Percentiles rank a stretch among this genome's conserved stretches.
phyloP scores from a whole-genome alignment of 345 rosid species.

The Arabis alpina region DNA sequence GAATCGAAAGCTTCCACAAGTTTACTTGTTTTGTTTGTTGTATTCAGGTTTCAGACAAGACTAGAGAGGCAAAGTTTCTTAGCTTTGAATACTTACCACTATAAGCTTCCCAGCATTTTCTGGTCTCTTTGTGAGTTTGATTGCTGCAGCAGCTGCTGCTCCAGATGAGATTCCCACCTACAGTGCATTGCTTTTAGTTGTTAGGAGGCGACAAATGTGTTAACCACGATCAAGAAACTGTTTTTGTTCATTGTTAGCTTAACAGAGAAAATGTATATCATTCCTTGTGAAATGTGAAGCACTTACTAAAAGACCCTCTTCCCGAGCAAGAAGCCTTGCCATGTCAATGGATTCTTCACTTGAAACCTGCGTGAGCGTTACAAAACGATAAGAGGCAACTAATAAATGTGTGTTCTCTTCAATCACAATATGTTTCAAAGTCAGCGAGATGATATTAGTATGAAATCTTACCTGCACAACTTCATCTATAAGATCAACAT shows the following conservation, averaged over 20 bases:
- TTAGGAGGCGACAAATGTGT: background rate
- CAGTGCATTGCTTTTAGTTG: background rate
- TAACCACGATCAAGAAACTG: background rate
- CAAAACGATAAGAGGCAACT: background rate
- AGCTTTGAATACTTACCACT: constrained; percentile 57
- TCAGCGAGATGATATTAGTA: background rate
- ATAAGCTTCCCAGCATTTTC: constrained; percentile 88
- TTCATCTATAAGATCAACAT: constrained; percentile 71
- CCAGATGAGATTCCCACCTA: constrained; percentile 72
- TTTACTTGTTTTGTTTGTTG: background rate
- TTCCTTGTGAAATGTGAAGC: constrained; percentile 3
- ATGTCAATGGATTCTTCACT: constrained; percentile 87
- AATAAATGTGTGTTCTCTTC: background rate
- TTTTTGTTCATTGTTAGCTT: background rate
- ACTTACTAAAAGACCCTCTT: constrained; percentile 89
- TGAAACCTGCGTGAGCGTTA: constrained; percentile 52
- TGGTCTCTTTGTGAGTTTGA: constrained; percentile 76
- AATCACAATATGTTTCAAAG: background rate
- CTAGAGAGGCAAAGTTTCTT: background rate
- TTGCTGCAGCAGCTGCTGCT: constrained; percentile 81
- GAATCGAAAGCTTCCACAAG: background rate
- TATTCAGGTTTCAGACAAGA: background rate
- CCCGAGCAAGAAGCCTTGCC: constrained; percentile 71
- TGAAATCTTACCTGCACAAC: constrained; percentile 68
- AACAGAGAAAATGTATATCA: background rate